Evolutionary conservation across 805 yeast species (phyloP).

Genomic region (Clavispora vitiphila): DNA sequence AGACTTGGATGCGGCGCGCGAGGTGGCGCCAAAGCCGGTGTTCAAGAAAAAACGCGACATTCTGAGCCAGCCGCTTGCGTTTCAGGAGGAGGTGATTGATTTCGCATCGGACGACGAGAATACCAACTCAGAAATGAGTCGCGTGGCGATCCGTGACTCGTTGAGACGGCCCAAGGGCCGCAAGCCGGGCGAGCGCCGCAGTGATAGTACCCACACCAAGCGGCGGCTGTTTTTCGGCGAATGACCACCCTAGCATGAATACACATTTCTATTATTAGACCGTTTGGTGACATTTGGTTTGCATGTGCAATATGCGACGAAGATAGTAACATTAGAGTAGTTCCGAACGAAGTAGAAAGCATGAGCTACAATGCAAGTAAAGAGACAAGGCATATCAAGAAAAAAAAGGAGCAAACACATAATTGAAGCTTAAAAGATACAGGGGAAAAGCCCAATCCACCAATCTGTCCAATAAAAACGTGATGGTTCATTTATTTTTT

Average conservation of each 20-base stretch:
- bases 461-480: too few relatives aligned
- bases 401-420: too few relatives aligned
- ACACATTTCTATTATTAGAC: background rate
- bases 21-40: constrained; percentile 17
- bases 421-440: too few relatives aligned
- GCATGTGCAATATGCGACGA: too few relatives aligned
- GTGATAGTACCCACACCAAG: constrained; percentile 22
- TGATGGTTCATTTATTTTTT: too few relatives aligned
- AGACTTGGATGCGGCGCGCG: constrained; percentile 18
- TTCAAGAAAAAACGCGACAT: constrained; percentile 30
- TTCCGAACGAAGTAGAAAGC: too few relatives aligned
- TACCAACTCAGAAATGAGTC: constrained; percentile 31
- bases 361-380: too few relatives aligned
- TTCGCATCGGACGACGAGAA: constrained; percentile 44
- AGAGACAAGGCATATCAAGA: too few relatives aligned
- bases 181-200: constrained; percentile 26
- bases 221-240: constrained; percentile 22
- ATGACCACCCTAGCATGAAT: background rate
- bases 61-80: constrained; percentile 25
- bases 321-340: too few relatives aligned
- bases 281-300: too few relatives aligned
- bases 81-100: constrained; percentile 42
- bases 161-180: constrained; percentile 27
- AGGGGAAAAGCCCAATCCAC: too few relatives aligned
- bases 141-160: constrained; percentile 37